Percentiles rank a stretch among this genome's conserved stretches.
Conservation (phyloP, 768 basidiomycete species). For the Candolleomyces eurysporus region DNA sequence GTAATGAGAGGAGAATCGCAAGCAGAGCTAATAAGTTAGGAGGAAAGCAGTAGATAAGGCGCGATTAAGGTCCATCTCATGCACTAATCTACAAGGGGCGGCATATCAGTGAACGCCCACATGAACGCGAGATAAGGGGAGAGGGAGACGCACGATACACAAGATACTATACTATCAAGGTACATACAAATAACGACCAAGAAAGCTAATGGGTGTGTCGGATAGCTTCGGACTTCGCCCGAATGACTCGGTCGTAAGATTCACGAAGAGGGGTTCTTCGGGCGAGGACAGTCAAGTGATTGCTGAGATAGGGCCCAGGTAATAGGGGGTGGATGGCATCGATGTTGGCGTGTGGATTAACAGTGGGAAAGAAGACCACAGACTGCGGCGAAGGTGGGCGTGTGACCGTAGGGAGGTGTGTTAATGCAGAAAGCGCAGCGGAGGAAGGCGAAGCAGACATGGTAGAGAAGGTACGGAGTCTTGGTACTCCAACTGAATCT, state of each 20-base stretch:
- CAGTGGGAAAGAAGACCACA: constrained; percentile 62
- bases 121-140: too few relatives aligned
- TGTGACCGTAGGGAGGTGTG: constrained; percentile 49
- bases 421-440: constrained; percentile 55
- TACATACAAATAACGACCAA: too few relatives aligned
- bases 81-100: too few relatives aligned
- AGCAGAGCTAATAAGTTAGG: too few relatives aligned
- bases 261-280: constrained; percentile 68
- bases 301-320: constrained; percentile 67
- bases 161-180: too few relatives aligned
- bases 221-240: constrained; percentile 40
- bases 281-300: constrained; percentile 67
- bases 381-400: constrained; percentile 47
- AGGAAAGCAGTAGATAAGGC: too few relatives aligned
- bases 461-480: constrained; percentile 56
- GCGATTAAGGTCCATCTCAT: too few relatives aligned
- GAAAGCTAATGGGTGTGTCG: background rate
- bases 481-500: constrained; percentile 2
- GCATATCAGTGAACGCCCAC: too few relatives aligned
- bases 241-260: constrained; percentile 63
- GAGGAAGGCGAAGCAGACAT: constrained; percentile 53
- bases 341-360: constrained; percentile 50
- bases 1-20: too few relatives aligned
- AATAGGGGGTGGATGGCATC: constrained; percentile 69
- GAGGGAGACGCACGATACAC: too few relatives aligned